These are phyloP conservation scores for Diplodia mutila DNA, from an alignment of 2,329 filamentous ascomycete species.

Conservation along the genomic window DNA sequence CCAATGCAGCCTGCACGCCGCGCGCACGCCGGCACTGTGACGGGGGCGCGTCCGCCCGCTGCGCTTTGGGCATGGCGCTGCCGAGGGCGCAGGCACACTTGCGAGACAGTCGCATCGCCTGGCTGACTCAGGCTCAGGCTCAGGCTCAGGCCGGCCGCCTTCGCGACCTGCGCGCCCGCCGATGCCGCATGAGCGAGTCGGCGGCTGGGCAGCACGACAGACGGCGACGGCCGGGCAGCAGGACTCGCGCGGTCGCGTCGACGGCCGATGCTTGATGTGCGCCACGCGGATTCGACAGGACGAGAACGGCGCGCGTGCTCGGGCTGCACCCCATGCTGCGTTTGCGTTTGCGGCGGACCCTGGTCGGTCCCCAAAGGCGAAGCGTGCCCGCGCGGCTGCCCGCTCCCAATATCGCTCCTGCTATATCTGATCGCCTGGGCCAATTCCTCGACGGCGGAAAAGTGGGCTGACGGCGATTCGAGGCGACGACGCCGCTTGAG, in stretches of 20 bases:
- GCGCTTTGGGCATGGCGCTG: constrained; percentile 3
- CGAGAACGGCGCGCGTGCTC: constrained; percentile 16
- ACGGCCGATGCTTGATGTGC: constrained; percentile 13
- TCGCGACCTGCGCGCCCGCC: neutral
- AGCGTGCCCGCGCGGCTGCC: constrained; percentile 18
- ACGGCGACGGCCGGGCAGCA: neutral
- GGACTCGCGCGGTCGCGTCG: constrained; percentile 4
- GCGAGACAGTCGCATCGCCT: neutral
- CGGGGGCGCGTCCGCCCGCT: constrained; percentile 10
- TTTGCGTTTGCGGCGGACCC: neutral
- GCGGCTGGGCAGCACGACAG: neutral
- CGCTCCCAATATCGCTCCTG: constrained; percentile 17
- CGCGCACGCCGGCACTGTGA: constrained; percentile 19
- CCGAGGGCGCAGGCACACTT: constrained; percentile 14
- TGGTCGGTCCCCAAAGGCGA: constrained; percentile 12
- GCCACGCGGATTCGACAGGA: constrained; percentile 11
- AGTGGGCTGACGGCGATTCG: constrained; percentile 22
- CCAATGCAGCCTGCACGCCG: neutral
- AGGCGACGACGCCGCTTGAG: constrained; percentile 14
- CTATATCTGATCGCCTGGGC: constrained; percentile 21
- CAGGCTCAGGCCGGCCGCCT: neutral
- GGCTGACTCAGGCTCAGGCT: constrained; percentile 14
- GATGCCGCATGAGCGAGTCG: neutral
- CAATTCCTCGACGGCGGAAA: constrained; percentile 22
- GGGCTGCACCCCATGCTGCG: constrained; percentile 14